Evolutionary conservation across 148 eudicot genomes (phyloP).

Genomic region (Amaranthus hypochondriacus): DNA sequence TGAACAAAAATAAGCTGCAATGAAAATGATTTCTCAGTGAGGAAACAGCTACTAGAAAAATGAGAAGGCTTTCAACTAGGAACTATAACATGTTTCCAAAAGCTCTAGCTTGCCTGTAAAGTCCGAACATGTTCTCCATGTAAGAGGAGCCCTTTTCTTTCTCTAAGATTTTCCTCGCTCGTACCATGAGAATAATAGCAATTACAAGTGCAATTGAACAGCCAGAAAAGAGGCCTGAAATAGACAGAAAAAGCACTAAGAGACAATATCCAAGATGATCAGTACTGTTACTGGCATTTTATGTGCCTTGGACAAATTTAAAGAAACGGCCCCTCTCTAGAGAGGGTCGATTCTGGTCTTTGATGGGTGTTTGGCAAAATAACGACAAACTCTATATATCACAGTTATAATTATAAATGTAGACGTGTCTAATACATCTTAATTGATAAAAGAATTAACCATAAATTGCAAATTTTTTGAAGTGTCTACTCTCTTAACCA

Average conservation of each 20-base stretch:
- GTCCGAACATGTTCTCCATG: conserved; percentile 55
- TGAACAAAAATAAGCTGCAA: conserved; percentile 66
- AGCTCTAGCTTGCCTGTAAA: conserved; percentile 50
- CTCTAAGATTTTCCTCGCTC: conserved; percentile 39
- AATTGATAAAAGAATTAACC: too few relatives aligned
- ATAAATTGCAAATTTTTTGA: too few relatives aligned
- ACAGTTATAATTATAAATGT: too few relatives aligned
- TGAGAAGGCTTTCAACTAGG: neutral
- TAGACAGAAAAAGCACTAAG: conserved; percentile 11
- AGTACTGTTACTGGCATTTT: neutral
- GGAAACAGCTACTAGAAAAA: neutral
- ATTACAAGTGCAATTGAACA: conserved; percentile 59
- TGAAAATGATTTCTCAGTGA: conserved; percentile 7
- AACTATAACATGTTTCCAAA: neutral
- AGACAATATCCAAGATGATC: neutral
- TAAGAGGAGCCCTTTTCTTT: conserved; percentile 34
- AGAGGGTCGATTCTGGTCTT: too few relatives aligned
- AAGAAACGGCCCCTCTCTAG: too few relatives aligned
- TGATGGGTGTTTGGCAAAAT: too few relatives aligned
- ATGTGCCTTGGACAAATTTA: too few relatives aligned
- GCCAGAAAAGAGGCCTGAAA: conserved; percentile 73
- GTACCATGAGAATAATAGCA: conserved; percentile 49
- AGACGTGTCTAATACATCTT: too few relatives aligned
- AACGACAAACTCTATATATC: too few relatives aligned
- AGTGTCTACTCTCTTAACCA: too few relatives aligned